These are phyloP conservation scores for Chalara sp. DNA, from an alignment of 2,329 filamentous ascomycete species.

Conservation along the genomic window DNA sequence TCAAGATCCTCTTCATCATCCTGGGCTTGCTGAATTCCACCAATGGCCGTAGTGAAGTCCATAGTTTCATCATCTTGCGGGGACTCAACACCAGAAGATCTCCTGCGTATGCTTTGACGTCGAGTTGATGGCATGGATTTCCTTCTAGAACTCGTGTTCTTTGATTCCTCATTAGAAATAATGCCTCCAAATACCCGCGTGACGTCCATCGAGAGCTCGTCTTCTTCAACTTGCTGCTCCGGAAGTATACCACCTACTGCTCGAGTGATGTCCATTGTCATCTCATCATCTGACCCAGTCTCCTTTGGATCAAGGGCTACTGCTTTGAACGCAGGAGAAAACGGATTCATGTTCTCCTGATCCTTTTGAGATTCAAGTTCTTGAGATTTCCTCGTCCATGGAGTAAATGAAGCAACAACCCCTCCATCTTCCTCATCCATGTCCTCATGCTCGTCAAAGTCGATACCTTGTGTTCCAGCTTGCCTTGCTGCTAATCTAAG, in stretches of 20 bases:
- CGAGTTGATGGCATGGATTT: constrained; percentile 25
- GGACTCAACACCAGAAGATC: constrained; percentile 25
- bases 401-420: constrained; percentile 65
- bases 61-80: constrained; percentile 34
- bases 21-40: constrained; percentile 38
- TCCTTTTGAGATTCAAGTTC: constrained; percentile 28
- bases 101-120: constrained; percentile 30
- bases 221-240: constrained; percentile 25
- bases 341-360: constrained; percentile 43
- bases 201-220: constrained; percentile 84
- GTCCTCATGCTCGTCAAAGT: constrained; percentile 44
- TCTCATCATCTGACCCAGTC: constrained; percentile 20
- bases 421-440: constrained; percentile 51
- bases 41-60: constrained; percentile 51
- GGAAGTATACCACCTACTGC: constrained; percentile 46
- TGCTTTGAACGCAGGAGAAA: constrained; percentile 28
- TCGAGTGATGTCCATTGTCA: constrained; percentile 50
- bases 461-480: constrained; percentile 66
- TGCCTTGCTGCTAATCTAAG: constrained; percentile 67
- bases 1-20: constrained; percentile 28
- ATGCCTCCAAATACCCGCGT: constrained; percentile 80
- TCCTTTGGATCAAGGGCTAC: constrained; percentile 18
- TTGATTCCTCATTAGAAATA: constrained; percentile 33
- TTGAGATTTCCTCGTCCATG: constrained; percentile 58
- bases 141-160: constrained; percentile 15